phyloP scores from a whole-genome alignment of 164 flowering plant species.

The Kalanchoe fedtschenkoi region DNA sequence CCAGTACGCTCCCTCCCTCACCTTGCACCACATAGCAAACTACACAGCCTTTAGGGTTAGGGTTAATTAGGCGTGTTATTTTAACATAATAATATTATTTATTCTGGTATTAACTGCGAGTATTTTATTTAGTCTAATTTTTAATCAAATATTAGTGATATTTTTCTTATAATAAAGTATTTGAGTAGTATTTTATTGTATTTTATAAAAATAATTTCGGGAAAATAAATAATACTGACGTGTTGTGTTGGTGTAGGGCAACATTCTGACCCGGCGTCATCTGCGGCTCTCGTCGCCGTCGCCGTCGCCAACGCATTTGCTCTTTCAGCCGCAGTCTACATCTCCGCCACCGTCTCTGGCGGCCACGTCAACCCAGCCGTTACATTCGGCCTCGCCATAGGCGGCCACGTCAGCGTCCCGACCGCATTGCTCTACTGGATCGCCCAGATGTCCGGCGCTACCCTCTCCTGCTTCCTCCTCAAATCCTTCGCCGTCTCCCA shows the following conservation, averaged over 20 bases:
- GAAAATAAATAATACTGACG: conserved; percentile 29
- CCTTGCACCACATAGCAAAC: neutral
- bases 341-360: conserved; percentile 49
- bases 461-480: conserved; percentile 56
- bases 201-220: conserved; percentile 17
- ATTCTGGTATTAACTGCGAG: too few relatives aligned
- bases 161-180: too few relatives aligned
- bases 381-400: conserved; percentile 66
- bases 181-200: too few relatives aligned
- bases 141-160: too few relatives aligned
- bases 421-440: conserved; percentile 63
- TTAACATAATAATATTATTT: too few relatives aligned
- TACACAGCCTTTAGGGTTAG: neutral
- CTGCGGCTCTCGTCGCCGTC: conserved; percentile 35
- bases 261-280: conserved; percentile 6
- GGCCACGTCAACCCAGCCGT: conserved; percentile 89
- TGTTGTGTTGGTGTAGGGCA: conserved; percentile 3
- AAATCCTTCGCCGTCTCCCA: conserved; percentile 17
- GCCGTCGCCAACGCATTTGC: conserved; percentile 63
- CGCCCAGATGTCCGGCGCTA: conserved; percentile 58
- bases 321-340: conserved; percentile 40
- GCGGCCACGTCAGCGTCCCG: conserved; percentile 58
- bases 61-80: too few relatives aligned
- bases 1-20: conserved; percentile 20
- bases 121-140: too few relatives aligned